Conservation (phyloP, 371 early-diverging fungal species). For the Mortierella sp. region DNA sequence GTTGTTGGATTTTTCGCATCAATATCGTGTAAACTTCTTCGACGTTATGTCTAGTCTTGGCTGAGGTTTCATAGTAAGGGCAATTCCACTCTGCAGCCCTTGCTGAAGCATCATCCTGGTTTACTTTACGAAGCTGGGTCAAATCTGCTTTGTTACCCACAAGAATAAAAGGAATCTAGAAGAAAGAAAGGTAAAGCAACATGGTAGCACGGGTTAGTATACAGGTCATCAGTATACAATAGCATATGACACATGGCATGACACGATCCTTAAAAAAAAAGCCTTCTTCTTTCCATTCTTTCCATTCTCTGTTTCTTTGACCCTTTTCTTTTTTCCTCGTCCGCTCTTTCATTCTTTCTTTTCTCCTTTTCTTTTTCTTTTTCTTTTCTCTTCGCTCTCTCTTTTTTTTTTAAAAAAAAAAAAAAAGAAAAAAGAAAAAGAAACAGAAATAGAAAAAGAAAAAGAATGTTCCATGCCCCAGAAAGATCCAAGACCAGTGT, state of each 20-base stretch:
- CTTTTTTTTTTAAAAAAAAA: not conserved
- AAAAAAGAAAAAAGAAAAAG: too few species aligned
- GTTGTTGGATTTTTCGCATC: slow-evolving; percentile 82
- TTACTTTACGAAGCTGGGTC: slow-evolving; percentile 78
- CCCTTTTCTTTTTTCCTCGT: not conserved
- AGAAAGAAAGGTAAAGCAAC: not conserved
- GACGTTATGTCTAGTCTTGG: slow-evolving; percentile 90
- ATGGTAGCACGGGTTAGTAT: not conserved
- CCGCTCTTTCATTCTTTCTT: not conserved
- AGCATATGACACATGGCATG: too few species aligned
- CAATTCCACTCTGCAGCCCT: slow-evolving; percentile 86
- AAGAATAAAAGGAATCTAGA: slow-evolving; percentile 82
- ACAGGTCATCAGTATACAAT: slow-evolving; percentile 10
- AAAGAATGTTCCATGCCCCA: not conserved
- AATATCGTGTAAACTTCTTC: slow-evolving; percentile 83
- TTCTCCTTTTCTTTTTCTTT: not conserved
- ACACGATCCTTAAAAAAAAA: not conserved
- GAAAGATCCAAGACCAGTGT: not conserved
- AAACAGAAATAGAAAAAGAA: too few species aligned
- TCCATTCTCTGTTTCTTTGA: not conserved
- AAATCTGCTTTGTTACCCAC: slow-evolving; percentile 93
- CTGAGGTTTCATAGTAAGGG: slow-evolving; percentile 87
- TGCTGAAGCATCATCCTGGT: slow-evolving; percentile 73
- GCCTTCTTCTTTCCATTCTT: not conserved
- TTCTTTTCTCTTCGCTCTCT: not conserved